These are phyloP conservation scores for Kwoniella dejecticola DNA, from an alignment of 768 basidiomycete species.

Conservation along the genomic window DNA sequence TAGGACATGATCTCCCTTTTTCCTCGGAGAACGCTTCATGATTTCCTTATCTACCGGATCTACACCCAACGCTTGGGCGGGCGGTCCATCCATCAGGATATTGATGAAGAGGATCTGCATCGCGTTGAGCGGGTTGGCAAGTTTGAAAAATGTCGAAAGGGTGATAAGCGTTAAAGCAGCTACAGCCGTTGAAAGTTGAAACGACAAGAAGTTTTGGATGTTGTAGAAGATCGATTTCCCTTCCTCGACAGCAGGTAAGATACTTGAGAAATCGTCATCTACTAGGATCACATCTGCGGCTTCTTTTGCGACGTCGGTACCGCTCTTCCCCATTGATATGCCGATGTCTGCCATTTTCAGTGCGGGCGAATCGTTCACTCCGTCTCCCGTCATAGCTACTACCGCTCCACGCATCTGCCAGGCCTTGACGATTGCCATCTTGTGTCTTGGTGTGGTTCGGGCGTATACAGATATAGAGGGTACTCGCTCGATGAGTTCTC, in stretches of 20 bases:
- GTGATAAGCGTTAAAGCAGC: slow-evolving; percentile 95
- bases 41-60: slow-evolving; percentile 92
- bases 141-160: slow-evolving; percentile 81
- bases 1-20: slow-evolving; percentile 87
- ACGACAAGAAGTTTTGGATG: slow-evolving; percentile 95
- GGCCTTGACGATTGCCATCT: slow-evolving; percentile 95
- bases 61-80: slow-evolving; percentile 92
- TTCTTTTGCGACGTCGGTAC: slow-evolving; percentile 98
- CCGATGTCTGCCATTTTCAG: slow-evolving; percentile 98
- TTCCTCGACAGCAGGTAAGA: slow-evolving; percentile 91
- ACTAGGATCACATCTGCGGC: slow-evolving; percentile 96
- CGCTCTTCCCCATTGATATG: slow-evolving; percentile 95
- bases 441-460: slow-evolving; percentile 91
- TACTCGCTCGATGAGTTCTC: slow-evolving; percentile 78
- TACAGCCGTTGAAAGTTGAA: slow-evolving; percentile 97
- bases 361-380: slow-evolving; percentile 96
- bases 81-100: slow-evolving; percentile 98
- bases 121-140: slow-evolving; percentile 90
- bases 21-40: slow-evolving; percentile 89
- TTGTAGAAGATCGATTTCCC: slow-evolving; percentile 99
- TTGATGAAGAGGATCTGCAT: slow-evolving; percentile 99
- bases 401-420: slow-evolving; percentile 86
- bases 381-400: slow-evolving; percentile 97
- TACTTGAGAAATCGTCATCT: slow-evolving; percentile 94
- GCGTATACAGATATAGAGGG: slow-evolving; percentile 86